These are phyloP conservation scores for Leccinum boreale DNA, from an alignment of 768 basidiomycete species.

Conservation along the genomic window DNA sequence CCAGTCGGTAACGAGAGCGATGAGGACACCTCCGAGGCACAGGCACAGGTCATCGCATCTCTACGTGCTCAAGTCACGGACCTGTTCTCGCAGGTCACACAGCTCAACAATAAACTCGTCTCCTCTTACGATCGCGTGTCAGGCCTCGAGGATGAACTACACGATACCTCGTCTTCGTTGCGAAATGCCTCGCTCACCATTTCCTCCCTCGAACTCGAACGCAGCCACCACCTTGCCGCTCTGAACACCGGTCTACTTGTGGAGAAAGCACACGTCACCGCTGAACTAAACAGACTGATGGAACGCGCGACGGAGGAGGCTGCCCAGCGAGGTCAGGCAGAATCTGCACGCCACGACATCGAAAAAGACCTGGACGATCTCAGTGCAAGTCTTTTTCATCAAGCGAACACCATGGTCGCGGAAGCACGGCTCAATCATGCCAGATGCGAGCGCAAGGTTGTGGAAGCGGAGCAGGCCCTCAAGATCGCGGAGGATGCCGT, in stretches of 20 bases:
- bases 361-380: constrained; percentile 96
- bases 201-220: constrained; percentile 79
- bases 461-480: constrained; percentile 72
- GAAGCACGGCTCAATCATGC: constrained; percentile 73
- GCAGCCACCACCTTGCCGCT: constrained; percentile 82
- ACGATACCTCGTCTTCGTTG: constrained; percentile 57
- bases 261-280: constrained; percentile 85
- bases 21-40: constrained; percentile 54
- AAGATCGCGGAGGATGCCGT: constrained; percentile 86
- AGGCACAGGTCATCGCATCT: constrained; percentile 78
- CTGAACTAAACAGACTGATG: constrained; percentile 91
- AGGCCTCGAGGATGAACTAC: constrained; percentile 87
- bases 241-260: constrained; percentile 90
- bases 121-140: constrained; percentile 89
- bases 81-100: constrained; percentile 83
- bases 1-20: constrained; percentile 19
- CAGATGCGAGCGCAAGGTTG: constrained; percentile 69
- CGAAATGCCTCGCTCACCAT: constrained; percentile 63
- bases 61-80: constrained; percentile 81
- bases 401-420: constrained; percentile 98
- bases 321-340: constrained; percentile 85
- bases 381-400: constrained; percentile 82
- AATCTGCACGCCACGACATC: constrained; percentile 74
- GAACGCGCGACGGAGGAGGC: constrained; percentile 95
- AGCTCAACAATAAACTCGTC: constrained; percentile 92